These are phyloP conservation scores for Meyerozyma smithsonii DNA, from an alignment of 1,139 yeast genomes.

Conservation along the genomic window DNA sequence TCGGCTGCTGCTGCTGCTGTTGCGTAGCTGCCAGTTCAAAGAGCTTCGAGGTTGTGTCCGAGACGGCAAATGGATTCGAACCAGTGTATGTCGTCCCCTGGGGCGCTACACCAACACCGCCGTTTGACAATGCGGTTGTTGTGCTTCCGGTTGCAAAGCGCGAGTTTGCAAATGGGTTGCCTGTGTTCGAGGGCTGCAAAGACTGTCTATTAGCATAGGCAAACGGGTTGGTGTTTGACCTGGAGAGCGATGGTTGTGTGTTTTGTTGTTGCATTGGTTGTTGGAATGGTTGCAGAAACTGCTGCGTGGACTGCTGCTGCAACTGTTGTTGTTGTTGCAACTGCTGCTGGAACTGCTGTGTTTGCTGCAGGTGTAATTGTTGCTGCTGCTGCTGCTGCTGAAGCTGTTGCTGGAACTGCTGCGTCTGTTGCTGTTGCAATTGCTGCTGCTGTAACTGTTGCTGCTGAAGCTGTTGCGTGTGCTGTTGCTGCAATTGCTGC, in stretches of 20 bases:
- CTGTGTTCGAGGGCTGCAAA: constrained; percentile 12
- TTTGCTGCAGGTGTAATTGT: constrained; percentile 6
- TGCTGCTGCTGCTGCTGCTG: constrained; percentile 7
- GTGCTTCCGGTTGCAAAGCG: constrained; percentile 31
- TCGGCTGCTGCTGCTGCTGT: constrained; percentile 19
- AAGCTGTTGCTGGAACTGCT: constrained; percentile 1
- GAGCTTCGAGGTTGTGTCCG: constrained; percentile 31
- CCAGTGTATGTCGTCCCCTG: constrained; percentile 33
- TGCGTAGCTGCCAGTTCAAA: constrained; percentile 23
- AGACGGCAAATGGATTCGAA: constrained; percentile 42
- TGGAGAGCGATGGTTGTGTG: constrained; percentile 17
- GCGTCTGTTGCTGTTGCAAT: not conserved
- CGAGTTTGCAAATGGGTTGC: constrained; percentile 48
- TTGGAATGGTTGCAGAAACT: constrained; percentile 3
- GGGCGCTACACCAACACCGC: constrained; percentile 16
- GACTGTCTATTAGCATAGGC: constrained; percentile 20
- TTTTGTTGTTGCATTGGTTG: constrained; percentile 5
- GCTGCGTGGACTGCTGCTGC: constrained; percentile 10
- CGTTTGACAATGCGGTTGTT: constrained; percentile 32
- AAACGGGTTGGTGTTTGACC: constrained; percentile 42
- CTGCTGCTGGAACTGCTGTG: constrained; percentile 9
- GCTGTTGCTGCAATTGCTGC: not conserved
- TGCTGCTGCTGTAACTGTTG: constrained; percentile 4
- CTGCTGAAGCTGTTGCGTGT: not conserved
- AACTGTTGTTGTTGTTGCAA: constrained; percentile 10